Conservation (phyloP, 2,329 filamentous ascomycete genomes). For the Penicillium sp. region DNA sequence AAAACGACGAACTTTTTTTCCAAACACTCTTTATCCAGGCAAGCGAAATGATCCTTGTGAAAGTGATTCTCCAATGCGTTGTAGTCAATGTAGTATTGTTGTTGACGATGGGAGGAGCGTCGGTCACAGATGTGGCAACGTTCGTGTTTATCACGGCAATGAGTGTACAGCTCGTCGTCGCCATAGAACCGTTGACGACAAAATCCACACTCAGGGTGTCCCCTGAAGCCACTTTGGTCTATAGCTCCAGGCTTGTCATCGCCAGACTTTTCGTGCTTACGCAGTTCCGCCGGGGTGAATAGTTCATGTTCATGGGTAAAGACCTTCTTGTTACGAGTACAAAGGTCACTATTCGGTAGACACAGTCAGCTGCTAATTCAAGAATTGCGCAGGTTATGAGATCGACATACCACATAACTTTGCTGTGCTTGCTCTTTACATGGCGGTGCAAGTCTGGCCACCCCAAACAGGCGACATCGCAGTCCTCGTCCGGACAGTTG, state of each 20-base stretch:
- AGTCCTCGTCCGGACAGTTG: slow-evolving; percentile 85
- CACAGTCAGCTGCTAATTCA: slow-evolving; percentile 11
- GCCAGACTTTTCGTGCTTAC: slow-evolving; percentile 83
- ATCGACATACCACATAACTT: slow-evolving; percentile 70
- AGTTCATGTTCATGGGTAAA: slow-evolving; percentile 98
- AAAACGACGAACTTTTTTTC: slow-evolving; percentile 99
- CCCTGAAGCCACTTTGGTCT: slow-evolving; percentile 94
- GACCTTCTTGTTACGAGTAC: slow-evolving; percentile 92
- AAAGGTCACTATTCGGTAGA: slow-evolving; percentile 68
- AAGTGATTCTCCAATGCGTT: slow-evolving; percentile 85
- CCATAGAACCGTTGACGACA: slow-evolving; percentile 92
- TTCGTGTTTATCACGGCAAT: slow-evolving; percentile 93
- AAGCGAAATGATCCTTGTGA: slow-evolving; percentile 80
- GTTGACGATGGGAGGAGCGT: slow-evolving; percentile 60
- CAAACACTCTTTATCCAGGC: slow-evolving; percentile 78
- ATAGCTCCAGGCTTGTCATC: slow-evolving; percentile 86
- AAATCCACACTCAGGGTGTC: slow-evolving; percentile 91
- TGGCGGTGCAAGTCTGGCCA: slow-evolving; percentile 79
- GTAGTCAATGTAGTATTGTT: slow-evolving; percentile 91
- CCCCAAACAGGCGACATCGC: slow-evolving; percentile 79
- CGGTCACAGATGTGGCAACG: slow-evolving; percentile 92
- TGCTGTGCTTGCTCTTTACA: slow-evolving; percentile 77
- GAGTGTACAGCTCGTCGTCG: slow-evolving; percentile 88
- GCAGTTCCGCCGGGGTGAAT: slow-evolving; percentile 76
- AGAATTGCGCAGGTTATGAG: background rate